Base-by-base conservation (phyloP, 2,329 filamentous ascomycete genomes). In the Fusarium kyushuense region DNA sequence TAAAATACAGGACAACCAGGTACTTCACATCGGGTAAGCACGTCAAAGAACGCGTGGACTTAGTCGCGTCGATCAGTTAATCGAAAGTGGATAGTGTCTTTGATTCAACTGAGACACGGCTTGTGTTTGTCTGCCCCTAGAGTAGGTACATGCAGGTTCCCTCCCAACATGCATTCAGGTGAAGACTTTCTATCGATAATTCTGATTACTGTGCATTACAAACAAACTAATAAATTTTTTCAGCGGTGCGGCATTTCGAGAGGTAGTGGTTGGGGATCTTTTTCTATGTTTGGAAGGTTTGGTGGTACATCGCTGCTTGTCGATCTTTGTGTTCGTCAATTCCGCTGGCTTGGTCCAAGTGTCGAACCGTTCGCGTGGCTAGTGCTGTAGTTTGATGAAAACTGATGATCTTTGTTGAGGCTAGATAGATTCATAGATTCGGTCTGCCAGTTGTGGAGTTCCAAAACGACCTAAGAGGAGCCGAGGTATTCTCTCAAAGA, bases 81-180 rank as follows among this genome's bases (percentile, higher is more conserved):
- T 70, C 45, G 29, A 47, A 58, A 65, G 52, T 46, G 16, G 38
- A 2, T n/a, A 41, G 27, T 65, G 48, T 56, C 64, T 61, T 40
- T 54, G 51, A 53, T 46, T 60, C 67, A 72, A 72, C 70, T 72
- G 70, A 72, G 70, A 72, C 70, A 72, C 29, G 54, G 57, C 59
- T 17, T 38, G 19, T 35, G 23, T 38, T 27, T 8, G 13, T 40
- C 46, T 48, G 17, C 35, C 21, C 12, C 25, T 43, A 43, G 9
- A 17, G 40, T 29, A 12, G 14, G 41, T 43, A 17, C 21, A 48
- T 25, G 32, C 46, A 33, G 46, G 17, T 33, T 35, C 23, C 32
- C 30, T 25, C 5, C 33, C 47, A 51, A 51, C 33, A 29, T 51
- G 23, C 47, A 21, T 40, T 27, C 17, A 17, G 33, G 19, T 51